Percentiles rank a stretch among this genome's conserved stretches.
phyloP scores from a whole-genome alignment of 768 basidiomycete genomes.

The Lactarius deliciosus region DNA sequence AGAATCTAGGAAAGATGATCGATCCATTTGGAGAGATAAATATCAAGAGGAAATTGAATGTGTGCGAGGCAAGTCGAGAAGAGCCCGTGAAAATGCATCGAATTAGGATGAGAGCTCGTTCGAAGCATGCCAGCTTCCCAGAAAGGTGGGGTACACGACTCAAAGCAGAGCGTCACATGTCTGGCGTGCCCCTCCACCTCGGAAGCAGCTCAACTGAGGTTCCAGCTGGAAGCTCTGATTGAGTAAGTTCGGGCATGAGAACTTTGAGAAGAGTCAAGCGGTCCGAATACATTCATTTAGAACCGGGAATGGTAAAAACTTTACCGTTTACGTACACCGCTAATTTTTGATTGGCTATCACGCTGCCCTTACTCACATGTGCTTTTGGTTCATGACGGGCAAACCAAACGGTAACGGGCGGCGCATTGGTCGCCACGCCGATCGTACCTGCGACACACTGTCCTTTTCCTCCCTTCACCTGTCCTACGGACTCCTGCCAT shows the following conservation, averaged over 20 bases:
- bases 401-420: conserved; percentile 1
- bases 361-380: background rate
- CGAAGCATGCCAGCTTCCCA: background rate
- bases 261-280: conserved; percentile 6
- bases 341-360: conserved; percentile 10
- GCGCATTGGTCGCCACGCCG: conserved; percentile 4
- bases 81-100: background rate
- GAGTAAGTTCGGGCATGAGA: background rate
- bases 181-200: background rate
- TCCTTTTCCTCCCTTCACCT: background rate
- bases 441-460: background rate
- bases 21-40: background rate
- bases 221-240: background rate
- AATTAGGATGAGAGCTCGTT: background rate
- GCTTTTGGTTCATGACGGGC: conserved; percentile 17
- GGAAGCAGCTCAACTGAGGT: background rate
- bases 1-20: background rate
- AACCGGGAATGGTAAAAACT: background rate
- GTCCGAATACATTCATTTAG: conserved; percentile 5
- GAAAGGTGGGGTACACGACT: background rate
- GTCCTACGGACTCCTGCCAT: background rate
- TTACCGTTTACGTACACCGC: conserved; percentile 24
- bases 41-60: background rate
- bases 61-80: conserved; percentile 12
- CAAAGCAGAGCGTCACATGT: conserved; percentile 2